Evolutionary conservation across 2,329 filamentous ascomycete genomes (phyloP).

Genomic region (Exophiala mesophila): DNA sequence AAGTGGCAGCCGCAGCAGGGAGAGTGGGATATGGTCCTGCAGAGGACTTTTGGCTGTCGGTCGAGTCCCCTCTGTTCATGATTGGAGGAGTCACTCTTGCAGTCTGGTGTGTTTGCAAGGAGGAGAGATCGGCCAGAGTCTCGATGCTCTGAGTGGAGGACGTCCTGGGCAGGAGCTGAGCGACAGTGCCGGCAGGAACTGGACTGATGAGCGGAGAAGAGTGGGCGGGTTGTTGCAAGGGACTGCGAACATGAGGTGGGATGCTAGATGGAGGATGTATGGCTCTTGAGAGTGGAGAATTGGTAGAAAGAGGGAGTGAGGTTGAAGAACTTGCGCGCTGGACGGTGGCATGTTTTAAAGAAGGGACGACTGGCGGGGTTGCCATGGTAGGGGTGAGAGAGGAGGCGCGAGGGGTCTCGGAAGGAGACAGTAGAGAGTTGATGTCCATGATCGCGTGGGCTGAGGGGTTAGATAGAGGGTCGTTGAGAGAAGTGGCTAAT

Average conservation of each 20-base stretch:
- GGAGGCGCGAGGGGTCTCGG: constrained; percentile 13
- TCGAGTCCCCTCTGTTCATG: constrained; percentile 36
- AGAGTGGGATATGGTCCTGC: constrained; percentile 14
- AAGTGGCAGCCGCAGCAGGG: constrained; percentile 16
- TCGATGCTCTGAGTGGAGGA: constrained; percentile 46
- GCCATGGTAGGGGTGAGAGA: constrained; percentile 27
- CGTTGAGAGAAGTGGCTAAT: too few species aligned
- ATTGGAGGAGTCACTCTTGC: constrained; percentile 37
- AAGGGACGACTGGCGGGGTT: constrained; percentile 31
- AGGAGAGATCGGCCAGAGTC: constrained; percentile 44
- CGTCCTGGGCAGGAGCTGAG: constrained; percentile 35
- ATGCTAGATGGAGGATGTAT: constrained; percentile 27
- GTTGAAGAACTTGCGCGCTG: constrained; percentile 32
- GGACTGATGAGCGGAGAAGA: constrained; percentile 36
- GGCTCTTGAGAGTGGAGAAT: constrained; percentile 39
- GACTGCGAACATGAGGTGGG: constrained; percentile 35
- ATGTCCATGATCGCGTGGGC: constrained; percentile 21
- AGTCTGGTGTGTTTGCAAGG: constrained; percentile 44
- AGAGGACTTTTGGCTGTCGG: constrained; percentile 34
- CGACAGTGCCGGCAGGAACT: constrained; percentile 34
- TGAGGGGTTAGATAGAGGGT: too few species aligned
- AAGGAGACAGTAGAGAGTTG: constrained; percentile 25
- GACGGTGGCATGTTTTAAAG: constrained; percentile 32
- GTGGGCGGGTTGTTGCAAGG: constrained; percentile 34
- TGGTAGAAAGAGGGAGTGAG: constrained; percentile 27